Base-by-base conservation (phyloP, 495 filamentous ascomycete genomes). In the Penicillium pulvis region DNA sequence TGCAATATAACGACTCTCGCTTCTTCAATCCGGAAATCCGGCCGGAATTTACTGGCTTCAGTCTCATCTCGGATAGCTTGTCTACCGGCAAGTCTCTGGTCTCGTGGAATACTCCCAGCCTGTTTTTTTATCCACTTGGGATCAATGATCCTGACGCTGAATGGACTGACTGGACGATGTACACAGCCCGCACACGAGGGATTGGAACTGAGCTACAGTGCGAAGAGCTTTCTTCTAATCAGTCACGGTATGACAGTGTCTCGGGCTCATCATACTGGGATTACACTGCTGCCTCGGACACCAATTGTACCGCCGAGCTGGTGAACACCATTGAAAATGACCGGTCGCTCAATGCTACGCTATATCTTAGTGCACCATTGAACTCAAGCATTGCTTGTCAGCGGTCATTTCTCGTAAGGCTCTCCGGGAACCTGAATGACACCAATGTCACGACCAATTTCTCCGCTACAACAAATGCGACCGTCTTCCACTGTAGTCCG, bases 191-290 rank as follows among this genome's bases (percentile, higher is more conserved):
- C 10, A 62, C 59, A n/a, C 63, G 58, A 10, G 66, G 66, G 0
- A 53, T 69, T 24, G 63, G 63, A 0, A 48, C 53, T 2, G 23
- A 61, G 11, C 56, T 69, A 17, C 33, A 46, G 12, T 69, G 66
- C 30, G 11, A 26, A 4, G n/a, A 36, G 33, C 33, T 36, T 12
- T 11, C 8, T 36, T 14, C 33, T 1, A 36, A 9, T 9, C 33
- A 36, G 10, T 12, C 33, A 4, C 33, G 33, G 33, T 36, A 36
- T 14, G 12, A 14, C 12, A 36, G 10, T 36, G 12, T 12, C 33
- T 36, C 33, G 10, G 33, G 33, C 33, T 36, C 12, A 2, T 36
- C 33, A 36, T 36, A 36, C 33, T 36, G 33, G 33, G 33, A 36
- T 9, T 36, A 36, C 10, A 36, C 33, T 36, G 10, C 9, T 36